These are phyloP conservation scores for Ophiosphaerella korrae DNA, from an alignment of 2,329 filamentous ascomycete genomes.

Conservation along the genomic window DNA sequence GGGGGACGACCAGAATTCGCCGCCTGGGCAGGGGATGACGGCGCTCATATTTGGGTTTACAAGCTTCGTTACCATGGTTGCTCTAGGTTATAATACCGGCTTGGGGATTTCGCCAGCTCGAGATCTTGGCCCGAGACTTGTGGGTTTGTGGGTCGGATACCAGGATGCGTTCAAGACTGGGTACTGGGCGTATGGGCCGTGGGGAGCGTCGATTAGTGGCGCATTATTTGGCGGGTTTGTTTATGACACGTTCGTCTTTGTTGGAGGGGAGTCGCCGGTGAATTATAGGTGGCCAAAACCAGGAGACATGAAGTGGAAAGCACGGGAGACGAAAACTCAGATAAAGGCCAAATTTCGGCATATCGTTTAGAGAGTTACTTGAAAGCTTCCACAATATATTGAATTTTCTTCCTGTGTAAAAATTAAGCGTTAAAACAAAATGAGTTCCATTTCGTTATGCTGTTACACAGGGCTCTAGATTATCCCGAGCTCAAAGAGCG, in stretches of 20 bases:
- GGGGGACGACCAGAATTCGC: slow-evolving; percentile 54
- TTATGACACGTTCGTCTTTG: slow-evolving; percentile 41
- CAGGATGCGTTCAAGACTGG: slow-evolving; percentile 50
- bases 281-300: slow-evolving; percentile 38
- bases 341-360: slow-evolving; percentile 21
- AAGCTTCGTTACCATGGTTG: slow-evolving; percentile 30
- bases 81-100: slow-evolving; percentile 36
- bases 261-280: slow-evolving; percentile 36
- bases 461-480: too few relatives aligned
- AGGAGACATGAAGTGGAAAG: slow-evolving; percentile 28
- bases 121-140: slow-evolving; percentile 72
- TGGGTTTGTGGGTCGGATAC: slow-evolving; percentile 71
- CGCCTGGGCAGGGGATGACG: slow-evolving; percentile 56
- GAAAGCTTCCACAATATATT: too few relatives aligned
- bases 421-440: too few relatives aligned
- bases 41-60: slow-evolving; percentile 46
- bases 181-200: slow-evolving; percentile 38
- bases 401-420: too few relatives aligned
- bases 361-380: slow-evolving; percentile 4
- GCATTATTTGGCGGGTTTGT: slow-evolving; percentile 32
- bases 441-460: too few relatives aligned
- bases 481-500: too few relatives aligned
- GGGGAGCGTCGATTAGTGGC: slow-evolving; percentile 31
- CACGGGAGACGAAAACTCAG: slow-evolving; percentile 16
- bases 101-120: slow-evolving; percentile 69